phyloP scores from a whole-genome alignment of 2,329 filamentous ascomycete genomes.

The Plectosphaerella cucumerina region DNA sequence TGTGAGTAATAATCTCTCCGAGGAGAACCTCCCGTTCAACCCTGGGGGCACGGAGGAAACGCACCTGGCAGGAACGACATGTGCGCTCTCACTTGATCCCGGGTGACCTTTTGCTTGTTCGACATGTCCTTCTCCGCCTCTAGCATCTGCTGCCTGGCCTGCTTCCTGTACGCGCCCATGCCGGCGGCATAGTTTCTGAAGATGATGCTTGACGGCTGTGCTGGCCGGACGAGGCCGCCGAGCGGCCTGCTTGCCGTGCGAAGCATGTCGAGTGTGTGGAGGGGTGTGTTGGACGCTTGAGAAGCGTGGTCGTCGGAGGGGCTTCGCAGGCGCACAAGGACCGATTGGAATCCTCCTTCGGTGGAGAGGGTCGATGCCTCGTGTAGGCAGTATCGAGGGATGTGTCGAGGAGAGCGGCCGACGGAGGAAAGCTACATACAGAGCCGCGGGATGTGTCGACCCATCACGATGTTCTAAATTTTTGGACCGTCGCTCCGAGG shows the following conservation, averaged over 20 bases:
- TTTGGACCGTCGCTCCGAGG: background rate
- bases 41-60: slow-evolving; percentile 3
- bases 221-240: slow-evolving; percentile 5
- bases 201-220: background rate
- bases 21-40: no score
- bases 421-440: no score
- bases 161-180: slow-evolving; percentile 6
- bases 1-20: no score
- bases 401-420: no score
- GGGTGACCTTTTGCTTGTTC: slow-evolving; percentile 20
- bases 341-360: no score
- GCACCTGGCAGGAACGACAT: background rate
- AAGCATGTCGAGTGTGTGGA: slow-evolving; percentile 3
- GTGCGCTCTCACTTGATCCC: no score
- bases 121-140: slow-evolving; percentile 26
- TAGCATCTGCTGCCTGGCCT: slow-evolving; percentile 25
- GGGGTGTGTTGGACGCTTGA: no score
- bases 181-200: no score
- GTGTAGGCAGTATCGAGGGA: no score
- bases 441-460: background rate
- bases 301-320: no score
- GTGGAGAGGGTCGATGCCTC: no score
- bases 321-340: no score
- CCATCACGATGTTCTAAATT: background rate
- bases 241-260: slow-evolving; percentile 7